Evolutionary conservation across 2,329 filamentous ascomycete genomes (phyloP), one percentile per base, ranked within the genome.

Genomic region (Fusarium austroafricanum): DNA sequence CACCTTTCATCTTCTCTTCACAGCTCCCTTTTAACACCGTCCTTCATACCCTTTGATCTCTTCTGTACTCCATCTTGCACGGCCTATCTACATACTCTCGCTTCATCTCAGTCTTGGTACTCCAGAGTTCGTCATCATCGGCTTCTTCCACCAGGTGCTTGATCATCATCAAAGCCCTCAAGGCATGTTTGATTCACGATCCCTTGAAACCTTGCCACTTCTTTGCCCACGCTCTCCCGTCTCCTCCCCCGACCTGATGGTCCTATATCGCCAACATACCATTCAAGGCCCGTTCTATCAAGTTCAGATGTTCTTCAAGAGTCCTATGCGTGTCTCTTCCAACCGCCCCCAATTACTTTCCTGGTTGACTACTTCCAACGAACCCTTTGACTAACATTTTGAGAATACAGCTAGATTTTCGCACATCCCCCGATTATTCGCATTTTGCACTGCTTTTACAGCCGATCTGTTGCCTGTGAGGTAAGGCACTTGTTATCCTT

Each of bases 11-110:
- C 52, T 55, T 63, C 55, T 75, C 73, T 63, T 77, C 77, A 79
- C 79, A 85, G 79, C 83, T 83, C 83, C 78, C 79, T 81, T 77
- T 74, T 77, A 76, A 75, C 63, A 33, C 77, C 79, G 78, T 50
- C 53, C 55, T 50, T 77, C 76, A 76, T 75, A 73, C 71, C 62
- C 71, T 65, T 53, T 65, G 61, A 75, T 75, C 75, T 76, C 74
- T 76, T 75, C 75, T 70, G 70, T 73, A 72, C 76, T 78, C 78
- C 82, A 83, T 83, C 82, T 87, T 87, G 85, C 83, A 86, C 79
- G 81, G 83, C 86, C 83, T 83, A 85, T 86, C 82, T 84, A 83
- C 82, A 84, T 83, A 83, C 80, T 80, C 82, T 86, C 83, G 82
- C 84, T 87, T 84, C 81, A 82, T 82, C 76, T 79, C 80, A 80